phyloP scores from a whole-genome alignment of 176 grass and related monocot species.

The Otatea glauca region DNA sequence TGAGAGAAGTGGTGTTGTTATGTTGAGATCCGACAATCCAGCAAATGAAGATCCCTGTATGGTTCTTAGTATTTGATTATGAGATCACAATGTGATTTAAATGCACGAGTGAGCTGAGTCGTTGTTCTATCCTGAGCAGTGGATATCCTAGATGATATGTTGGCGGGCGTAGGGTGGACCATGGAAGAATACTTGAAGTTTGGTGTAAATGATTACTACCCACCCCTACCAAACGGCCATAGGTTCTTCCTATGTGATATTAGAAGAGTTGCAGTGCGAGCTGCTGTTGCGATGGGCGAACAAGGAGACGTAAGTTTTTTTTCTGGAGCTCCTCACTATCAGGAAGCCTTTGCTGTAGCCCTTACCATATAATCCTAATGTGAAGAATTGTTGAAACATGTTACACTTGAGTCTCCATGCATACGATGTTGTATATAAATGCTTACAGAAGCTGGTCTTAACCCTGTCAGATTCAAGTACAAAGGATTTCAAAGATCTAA shows the following conservation, averaged over 20 bases:
- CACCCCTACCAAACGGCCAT: constrained; percentile 89
- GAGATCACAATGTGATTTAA: not conserved
- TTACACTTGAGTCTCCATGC: not conserved
- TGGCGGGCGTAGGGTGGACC: constrained; percentile 87
- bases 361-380: not conserved
- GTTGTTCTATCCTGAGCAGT: constrained; percentile 51
- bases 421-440: not conserved
- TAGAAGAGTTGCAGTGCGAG: constrained; percentile 85
- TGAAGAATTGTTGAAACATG: not conserved
- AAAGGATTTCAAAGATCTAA: constrained; percentile 12
- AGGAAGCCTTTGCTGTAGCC: not conserved
- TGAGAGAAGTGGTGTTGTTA: constrained; percentile 98
- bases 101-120: constrained; percentile 19
- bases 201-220: constrained; percentile 94
- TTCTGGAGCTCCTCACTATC: not conserved
- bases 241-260: constrained; percentile 93
- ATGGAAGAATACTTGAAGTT: constrained; percentile 99
- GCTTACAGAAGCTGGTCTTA: not conserved
- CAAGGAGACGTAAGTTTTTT: constrained; percentile 88
- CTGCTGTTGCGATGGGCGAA: constrained; percentile 96
- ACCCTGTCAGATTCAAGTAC: constrained; percentile 13
- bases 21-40: constrained; percentile 98
- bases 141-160: constrained; percentile 99
- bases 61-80: constrained; percentile 42
- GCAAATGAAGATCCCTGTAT: constrained; percentile 91